phyloP scores from a whole-genome alignment of 2,329 filamentous ascomycete genomes.

The Aspergillus sp. region DNA sequence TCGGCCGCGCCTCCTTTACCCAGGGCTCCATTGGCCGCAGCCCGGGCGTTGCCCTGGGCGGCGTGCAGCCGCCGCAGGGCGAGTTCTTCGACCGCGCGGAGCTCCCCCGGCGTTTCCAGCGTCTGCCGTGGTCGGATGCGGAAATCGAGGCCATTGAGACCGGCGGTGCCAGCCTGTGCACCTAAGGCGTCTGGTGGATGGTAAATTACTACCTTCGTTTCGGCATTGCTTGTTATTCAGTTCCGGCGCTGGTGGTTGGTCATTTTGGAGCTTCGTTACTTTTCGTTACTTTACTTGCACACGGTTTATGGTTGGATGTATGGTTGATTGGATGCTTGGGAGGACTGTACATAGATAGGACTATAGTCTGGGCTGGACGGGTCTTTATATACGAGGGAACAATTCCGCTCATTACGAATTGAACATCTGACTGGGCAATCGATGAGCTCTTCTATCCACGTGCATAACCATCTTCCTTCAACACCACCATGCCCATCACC shows the following conservation, averaged over 20 bases:
- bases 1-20: slow-evolving; percentile 32
- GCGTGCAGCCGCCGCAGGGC: slow-evolving; percentile 61
- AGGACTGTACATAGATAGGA: too few species aligned
- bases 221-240: slow-evolving; percentile 7
- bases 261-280: slow-evolving; percentile 4
- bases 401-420: too few species aligned
- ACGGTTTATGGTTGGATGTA: too few species aligned
- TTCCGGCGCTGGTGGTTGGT: slow-evolving; percentile 27
- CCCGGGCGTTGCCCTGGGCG: slow-evolving; percentile 61
- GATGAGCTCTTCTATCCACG: too few species aligned
- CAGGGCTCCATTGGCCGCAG: slow-evolving; percentile 46
- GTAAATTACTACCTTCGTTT: too few species aligned
- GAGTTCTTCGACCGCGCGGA: slow-evolving; percentile 83
- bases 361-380: too few species aligned
- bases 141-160: slow-evolving; percentile 97
- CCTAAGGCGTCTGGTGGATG: slow-evolving; percentile 30
- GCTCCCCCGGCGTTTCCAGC: slow-evolving; percentile 73
- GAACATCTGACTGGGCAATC: too few species aligned
- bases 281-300: not conserved
- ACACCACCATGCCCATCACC: slow-evolving; percentile 12
- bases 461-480: not conserved
- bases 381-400: too few species aligned
- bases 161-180: slow-evolving; percentile 65
- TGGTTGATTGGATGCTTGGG: too few species aligned
- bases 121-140: slow-evolving; percentile 60